Conservation (phyloP, 495 filamentous ascomycete genomes). For the Aspergillus ostianus region DNA sequence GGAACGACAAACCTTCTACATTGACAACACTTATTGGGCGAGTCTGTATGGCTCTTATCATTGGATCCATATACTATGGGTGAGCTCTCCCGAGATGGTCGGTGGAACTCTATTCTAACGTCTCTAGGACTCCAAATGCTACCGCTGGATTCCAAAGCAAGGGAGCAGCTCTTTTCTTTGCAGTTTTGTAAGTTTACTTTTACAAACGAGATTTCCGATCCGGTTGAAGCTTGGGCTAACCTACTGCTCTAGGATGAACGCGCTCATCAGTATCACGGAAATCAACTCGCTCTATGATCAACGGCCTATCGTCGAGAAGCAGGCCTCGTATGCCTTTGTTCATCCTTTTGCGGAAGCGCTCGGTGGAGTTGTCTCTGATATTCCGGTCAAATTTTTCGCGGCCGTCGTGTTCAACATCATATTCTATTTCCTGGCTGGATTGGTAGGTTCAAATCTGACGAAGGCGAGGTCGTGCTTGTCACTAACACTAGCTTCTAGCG, state of each 20-base stretch:
- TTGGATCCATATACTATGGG: slow-evolving; percentile 86
- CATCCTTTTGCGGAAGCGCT: slow-evolving; percentile 60
- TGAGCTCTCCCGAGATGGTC: slow-evolving; percentile 16
- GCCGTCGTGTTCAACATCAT: slow-evolving; percentile 53
- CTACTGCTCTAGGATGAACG: slow-evolving; percentile 45
- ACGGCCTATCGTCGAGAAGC: slow-evolving; percentile 64
- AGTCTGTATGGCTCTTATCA: slow-evolving; percentile 73
- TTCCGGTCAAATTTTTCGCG: slow-evolving; percentile 53
- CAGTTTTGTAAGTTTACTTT: slow-evolving; percentile 67
- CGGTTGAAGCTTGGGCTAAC: slow-evolving; percentile 32
- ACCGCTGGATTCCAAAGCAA: slow-evolving; percentile 71
- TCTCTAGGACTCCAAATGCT: slow-evolving; percentile 56
- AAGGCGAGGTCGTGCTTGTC: neutral
- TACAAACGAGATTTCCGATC: neutral
- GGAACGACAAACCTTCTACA: slow-evolving; percentile 72
- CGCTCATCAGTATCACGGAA: slow-evolving; percentile 54
- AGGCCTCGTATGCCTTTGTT: slow-evolving; percentile 64
- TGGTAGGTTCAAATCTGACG: slow-evolving; percentile 31
- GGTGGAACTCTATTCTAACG: neutral
- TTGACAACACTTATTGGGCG: slow-evolving; percentile 79
- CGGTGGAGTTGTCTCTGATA: slow-evolving; percentile 57
- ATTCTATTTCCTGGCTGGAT: slow-evolving; percentile 58
- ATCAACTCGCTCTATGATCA: slow-evolving; percentile 61
- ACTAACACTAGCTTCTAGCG: slow-evolving; percentile 27
- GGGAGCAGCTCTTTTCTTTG: slow-evolving; percentile 85